Evolutionary conservation across 257 asterid genomes (phyloP).

Genomic region (Lycium barbarum): DNA sequence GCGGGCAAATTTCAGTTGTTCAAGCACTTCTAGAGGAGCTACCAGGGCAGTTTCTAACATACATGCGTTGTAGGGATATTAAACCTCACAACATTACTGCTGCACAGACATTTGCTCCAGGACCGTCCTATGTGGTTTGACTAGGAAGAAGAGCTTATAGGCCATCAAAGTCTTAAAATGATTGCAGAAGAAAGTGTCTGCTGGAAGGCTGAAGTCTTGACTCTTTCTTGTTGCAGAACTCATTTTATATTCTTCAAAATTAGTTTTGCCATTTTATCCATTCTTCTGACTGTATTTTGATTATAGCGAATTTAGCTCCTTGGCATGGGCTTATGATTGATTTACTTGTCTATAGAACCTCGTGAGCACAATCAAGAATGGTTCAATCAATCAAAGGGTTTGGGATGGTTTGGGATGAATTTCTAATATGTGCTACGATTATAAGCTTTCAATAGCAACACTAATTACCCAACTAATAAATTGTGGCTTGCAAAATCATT

Average conservation of each 20-base stretch:
- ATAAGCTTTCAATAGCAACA: not conserved
- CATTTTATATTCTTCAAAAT: not conserved
- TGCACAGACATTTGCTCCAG: conserved; percentile 26
- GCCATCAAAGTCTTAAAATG: not conserved
- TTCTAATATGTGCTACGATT: not conserved
- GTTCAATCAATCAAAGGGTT: not conserved
- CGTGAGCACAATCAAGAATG: not conserved
- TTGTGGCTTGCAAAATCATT: not conserved
- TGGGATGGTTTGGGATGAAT: not conserved
- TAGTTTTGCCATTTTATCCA: not conserved
- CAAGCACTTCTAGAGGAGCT: conserved; percentile 76
- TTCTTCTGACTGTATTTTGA: not conserved
- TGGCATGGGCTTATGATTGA: not conserved
- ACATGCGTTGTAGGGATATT: conserved; percentile 73
- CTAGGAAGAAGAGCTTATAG: not conserved
- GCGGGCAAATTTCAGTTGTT: conserved; percentile 65
- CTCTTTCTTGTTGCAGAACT: not conserved
- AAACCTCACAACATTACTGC: conserved; percentile 48
- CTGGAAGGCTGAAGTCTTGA: not conserved
- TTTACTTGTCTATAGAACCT: not conserved
- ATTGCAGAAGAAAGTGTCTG: not conserved
- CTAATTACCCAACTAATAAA: not conserved
- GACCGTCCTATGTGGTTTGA: conserved; percentile 18
- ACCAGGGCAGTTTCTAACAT: conserved; percentile 72
- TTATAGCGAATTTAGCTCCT: not conserved